Conservation (phyloP, 1,284 basidiomycete genomes). For the Cryptococcus sp. region DNA sequence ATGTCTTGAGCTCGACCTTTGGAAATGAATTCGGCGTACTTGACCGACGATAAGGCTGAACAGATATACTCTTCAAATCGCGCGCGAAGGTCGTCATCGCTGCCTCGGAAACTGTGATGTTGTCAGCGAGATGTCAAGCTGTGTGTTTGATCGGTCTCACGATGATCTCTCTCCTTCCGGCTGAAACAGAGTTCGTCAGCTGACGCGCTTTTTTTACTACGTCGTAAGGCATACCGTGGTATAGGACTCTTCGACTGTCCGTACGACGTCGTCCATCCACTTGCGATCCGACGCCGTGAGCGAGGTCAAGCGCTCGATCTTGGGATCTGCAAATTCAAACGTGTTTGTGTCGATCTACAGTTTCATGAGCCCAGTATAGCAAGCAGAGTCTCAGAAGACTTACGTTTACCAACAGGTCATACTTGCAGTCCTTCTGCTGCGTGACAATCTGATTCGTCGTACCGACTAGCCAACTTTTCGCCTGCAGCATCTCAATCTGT, state of each 20-base stretch:
- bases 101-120: conserved; percentile 69
- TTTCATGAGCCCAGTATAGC: neutral
- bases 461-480: conserved; percentile 76
- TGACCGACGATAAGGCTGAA: conserved; percentile 64
- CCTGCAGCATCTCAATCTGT: conserved; percentile 84
- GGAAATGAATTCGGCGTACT: conserved; percentile 76
- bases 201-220: too few species aligned
- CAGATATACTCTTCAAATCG: conserved; percentile 66
- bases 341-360: conserved; percentile 74
- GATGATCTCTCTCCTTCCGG: conserved; percentile 34
- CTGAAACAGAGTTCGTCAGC: neutral
- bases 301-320: conserved; percentile 71
- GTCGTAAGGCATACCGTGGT: conserved; percentile 54
- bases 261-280: conserved; percentile 85
- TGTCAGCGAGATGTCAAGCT: neutral
- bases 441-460: conserved; percentile 96
- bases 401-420: conserved; percentile 89
- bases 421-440: conserved; percentile 76
- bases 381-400: conserved; percentile 34
- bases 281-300: conserved; percentile 92
- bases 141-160: conserved; percentile 1
- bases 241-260: conserved; percentile 80
- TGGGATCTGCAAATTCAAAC: conserved; percentile 81
- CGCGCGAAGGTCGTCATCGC: conserved; percentile 84
- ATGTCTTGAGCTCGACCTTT: conserved; percentile 42